Evolutionary conservation across 306 rosid species (phyloP), one percentile per base, ranked within the genome.

Genomic region (Ormosia emarginata): DNA sequence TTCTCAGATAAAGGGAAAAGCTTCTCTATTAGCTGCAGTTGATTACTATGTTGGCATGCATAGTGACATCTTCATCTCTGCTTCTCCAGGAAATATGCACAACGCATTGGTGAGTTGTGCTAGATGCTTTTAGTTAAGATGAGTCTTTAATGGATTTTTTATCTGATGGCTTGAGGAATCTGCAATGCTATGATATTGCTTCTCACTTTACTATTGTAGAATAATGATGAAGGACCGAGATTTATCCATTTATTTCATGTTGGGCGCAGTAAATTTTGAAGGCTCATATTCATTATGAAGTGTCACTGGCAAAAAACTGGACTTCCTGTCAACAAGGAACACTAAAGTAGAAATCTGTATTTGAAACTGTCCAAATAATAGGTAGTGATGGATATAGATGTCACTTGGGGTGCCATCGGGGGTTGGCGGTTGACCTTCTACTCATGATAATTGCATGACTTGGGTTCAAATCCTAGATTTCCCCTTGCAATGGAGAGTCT

Each of bases 41-140:
- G 99, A 96, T 76, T 96, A 96, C 90, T 96, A 96, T 39, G 89
- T 96, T 37, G 84, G 92, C 86, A 77, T 96, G 94, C 98, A 96
- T 67, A 96, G 98, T 34, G 93, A 93, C 85, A 88, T 96, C 82
- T 96, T 96, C 59, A 71, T 96, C 78, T 96, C 99, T 62, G 99
- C 99, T 89, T 96, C 99, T 72, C 99, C 99, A 3, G 99, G 99
- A 86, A 96, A 96, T 74, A 96, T 96, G 99, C 99, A 96, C 87
- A 96, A 96, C 73, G 99, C 99, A 69, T 37, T 96, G 97, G 99
- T 96, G 81, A 93, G 97, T 81, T 81, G 8, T 68, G 71, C 68
- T 44, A 52, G 64, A 57, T 80, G 67, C 59, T 57, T 82, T 10
- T 55, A 30, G 69, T 32, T 34, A 39, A 68, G 46, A 73, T 58